A percentile compares a stretch with the other conserved stretches of the same genome.
Conservation (phyloP, 2,329 filamentous ascomycete genomes). For the Pseudopithomyces chartarum region DNA sequence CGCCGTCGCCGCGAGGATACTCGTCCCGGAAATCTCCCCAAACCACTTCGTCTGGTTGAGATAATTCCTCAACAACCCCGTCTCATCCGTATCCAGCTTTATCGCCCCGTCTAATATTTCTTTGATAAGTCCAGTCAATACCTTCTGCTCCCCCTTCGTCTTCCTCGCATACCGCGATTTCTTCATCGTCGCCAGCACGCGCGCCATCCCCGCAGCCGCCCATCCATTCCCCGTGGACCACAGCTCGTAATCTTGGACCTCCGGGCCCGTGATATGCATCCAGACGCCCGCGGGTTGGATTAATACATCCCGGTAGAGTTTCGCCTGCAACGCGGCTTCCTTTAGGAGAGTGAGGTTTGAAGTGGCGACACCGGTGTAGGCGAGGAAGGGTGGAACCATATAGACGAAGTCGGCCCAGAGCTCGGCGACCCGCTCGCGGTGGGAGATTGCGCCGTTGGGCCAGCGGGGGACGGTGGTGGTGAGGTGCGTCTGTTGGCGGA, state of each 20-base stretch:
- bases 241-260: constrained; percentile 39
- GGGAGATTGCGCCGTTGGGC: constrained; percentile 55
- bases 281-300: constrained; percentile 42
- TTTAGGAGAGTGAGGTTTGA: constrained; percentile 41
- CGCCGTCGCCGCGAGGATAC: constrained; percentile 50
- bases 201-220: constrained; percentile 54
- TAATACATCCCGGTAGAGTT: constrained; percentile 50
- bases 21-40: constrained; percentile 56
- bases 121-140: constrained; percentile 40
- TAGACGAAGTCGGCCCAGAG: constrained; percentile 57
- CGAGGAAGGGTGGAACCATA: constrained; percentile 57
- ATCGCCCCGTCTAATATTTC: constrained; percentile 46
- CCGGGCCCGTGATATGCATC: constrained; percentile 52
- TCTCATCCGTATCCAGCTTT: constrained; percentile 38
- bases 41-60: constrained; percentile 52
- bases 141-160: constrained; percentile 22
- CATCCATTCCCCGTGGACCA: constrained; percentile 58
- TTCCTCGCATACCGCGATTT: constrained; percentile 29
- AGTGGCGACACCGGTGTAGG: constrained; percentile 51
- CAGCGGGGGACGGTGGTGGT: constrained; percentile 48
- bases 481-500: constrained; percentile 49
- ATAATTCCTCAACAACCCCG: constrained; percentile 54
- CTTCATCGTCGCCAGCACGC: constrained; percentile 52
- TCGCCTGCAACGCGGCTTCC: constrained; percentile 49
- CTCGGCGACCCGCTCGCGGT: constrained; percentile 50